Conservation (phyloP, 352 stramenopile species). For the Phytopythium cucurbitacearum region DNA sequence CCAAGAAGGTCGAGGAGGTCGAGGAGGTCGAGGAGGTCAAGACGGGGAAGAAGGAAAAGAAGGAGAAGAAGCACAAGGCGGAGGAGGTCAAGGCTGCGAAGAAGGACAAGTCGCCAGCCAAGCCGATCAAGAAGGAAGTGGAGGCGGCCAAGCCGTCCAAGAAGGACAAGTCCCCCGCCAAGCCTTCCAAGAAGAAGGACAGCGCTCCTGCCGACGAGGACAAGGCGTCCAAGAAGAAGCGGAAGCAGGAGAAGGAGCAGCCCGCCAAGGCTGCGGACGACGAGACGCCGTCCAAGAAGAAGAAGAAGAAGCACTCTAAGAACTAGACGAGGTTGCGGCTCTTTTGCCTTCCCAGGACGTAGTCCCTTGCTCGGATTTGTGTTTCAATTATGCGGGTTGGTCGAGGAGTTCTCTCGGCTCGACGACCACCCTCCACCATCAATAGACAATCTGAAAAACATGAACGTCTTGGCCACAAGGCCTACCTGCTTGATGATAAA, state of each 20-base stretch:
- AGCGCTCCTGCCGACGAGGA: constrained; percentile 6
- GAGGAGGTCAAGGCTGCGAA: constrained; percentile 16
- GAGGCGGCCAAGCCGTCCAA: neutral
- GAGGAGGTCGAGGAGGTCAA: constrained; percentile 5
- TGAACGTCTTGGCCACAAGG: too few relatives aligned
- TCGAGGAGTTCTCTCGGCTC: too few relatives aligned
- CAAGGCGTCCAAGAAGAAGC: constrained; percentile 7
- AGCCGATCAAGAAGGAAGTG: constrained; percentile 9
- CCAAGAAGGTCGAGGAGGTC: constrained; percentile 6
- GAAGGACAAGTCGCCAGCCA: neutral
- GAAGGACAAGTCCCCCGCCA: neutral
- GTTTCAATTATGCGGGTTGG: too few relatives aligned
- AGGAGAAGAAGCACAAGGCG: too few relatives aligned
- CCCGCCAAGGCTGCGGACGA: constrained; percentile 10
- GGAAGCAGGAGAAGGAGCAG: constrained; percentile 12
- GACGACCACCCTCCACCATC: too few relatives aligned
- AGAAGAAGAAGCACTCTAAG: constrained; percentile 22
- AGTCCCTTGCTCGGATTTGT: too few relatives aligned
- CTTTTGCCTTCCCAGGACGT: too few relatives aligned
- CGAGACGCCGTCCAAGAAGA: constrained; percentile 15
- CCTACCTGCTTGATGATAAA: too few relatives aligned
- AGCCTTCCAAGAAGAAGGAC: constrained; percentile 11
- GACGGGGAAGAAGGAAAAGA: constrained; percentile 9
- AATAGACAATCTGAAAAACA: too few relatives aligned
- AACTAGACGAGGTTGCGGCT: constrained; percentile 16